A percentile compares a stretch with the other conserved stretches of the same genome.
Conservation (phyloP, 2,329 filamentous ascomycete genomes). For the Fusarium goolgardi region DNA sequence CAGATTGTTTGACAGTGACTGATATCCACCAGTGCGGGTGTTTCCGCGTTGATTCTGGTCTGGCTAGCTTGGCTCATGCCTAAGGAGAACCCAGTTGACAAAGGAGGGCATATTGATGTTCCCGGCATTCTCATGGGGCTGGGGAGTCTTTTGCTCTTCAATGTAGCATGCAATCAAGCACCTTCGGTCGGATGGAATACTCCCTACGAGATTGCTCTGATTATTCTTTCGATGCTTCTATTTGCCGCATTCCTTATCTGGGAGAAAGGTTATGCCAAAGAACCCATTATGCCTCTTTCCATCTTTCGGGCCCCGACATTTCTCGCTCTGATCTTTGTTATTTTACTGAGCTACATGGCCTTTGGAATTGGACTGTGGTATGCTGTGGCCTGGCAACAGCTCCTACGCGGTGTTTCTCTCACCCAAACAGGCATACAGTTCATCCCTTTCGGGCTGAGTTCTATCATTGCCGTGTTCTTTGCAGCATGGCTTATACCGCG, state of each 20-base stretch:
- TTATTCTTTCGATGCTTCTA: slow-evolving; percentile 52
- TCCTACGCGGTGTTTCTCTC: slow-evolving; percentile 56
- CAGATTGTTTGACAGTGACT: rapidly evolving
- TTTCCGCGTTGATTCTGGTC: slow-evolving; percentile 8
- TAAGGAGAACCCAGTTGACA: slow-evolving; percentile 42
- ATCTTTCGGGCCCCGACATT: slow-evolving; percentile 61
- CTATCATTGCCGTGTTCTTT: slow-evolving; percentile 13
- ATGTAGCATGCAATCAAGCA: slow-evolving; percentile 63
- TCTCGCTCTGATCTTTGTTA: slow-evolving; percentile 55
- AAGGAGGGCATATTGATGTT: slow-evolving; percentile 44
- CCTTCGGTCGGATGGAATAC: slow-evolving; percentile 59
- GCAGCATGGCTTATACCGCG: slow-evolving; percentile 59
- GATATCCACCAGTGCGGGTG: background rate
- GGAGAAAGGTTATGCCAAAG: slow-evolving; percentile 54
- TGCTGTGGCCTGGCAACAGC: slow-evolving; percentile 57
- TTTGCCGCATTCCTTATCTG: slow-evolving; percentile 53
- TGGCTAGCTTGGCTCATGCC: slow-evolving; percentile 21
- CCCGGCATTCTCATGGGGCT: slow-evolving; percentile 47
- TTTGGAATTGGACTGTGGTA: slow-evolving; percentile 63
- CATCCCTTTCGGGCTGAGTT: slow-evolving; percentile 10
- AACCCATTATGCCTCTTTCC: slow-evolving; percentile 59
- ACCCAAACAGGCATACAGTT: slow-evolving; percentile 2
- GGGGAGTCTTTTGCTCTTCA: slow-evolving; percentile 59
- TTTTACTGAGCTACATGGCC: slow-evolving; percentile 60
- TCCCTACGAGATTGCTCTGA: slow-evolving; percentile 55